These are phyloP conservation scores for Calonectria henricotiae DNA, from an alignment of 2,329 filamentous ascomycete genomes.

Conservation along the genomic window DNA sequence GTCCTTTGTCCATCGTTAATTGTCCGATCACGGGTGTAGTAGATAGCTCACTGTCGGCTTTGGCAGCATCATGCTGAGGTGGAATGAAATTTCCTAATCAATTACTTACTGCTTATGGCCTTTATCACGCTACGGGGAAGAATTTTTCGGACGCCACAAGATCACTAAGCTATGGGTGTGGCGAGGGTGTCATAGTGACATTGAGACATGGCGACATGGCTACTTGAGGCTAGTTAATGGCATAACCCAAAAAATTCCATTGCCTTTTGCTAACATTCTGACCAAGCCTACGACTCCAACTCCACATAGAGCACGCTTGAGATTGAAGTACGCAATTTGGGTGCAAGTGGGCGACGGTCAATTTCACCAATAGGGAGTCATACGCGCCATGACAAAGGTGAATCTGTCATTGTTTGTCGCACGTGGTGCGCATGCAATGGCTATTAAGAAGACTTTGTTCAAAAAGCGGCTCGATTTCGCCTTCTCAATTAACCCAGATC, in stretches of 20 bases:
- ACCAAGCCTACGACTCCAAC: slow-evolving; percentile 10
- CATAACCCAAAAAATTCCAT: background rate
- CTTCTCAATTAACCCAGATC: background rate
- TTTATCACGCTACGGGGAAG: slow-evolving; percentile 19
- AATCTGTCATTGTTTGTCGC: slow-evolving; percentile 35
- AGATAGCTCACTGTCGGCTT: slow-evolving; percentile 16
- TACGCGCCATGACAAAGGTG: slow-evolving; percentile 32
- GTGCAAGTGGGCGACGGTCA: background rate
- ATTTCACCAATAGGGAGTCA: background rate
- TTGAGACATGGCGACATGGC: background rate
- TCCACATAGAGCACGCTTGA: background rate
- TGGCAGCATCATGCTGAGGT: background rate
- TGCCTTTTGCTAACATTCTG: background rate
- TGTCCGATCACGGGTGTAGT: background rate
- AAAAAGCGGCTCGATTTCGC: background rate
- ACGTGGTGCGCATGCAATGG: slow-evolving; percentile 23
- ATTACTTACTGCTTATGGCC: background rate
- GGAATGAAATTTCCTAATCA: background rate
- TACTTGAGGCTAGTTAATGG: background rate
- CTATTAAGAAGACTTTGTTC: background rate
- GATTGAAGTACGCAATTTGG: slow-evolving; percentile 1
- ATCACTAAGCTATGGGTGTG: background rate
- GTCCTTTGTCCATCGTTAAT: slow-evolving; percentile 5
- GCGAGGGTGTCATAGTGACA: slow-evolving; percentile 1
- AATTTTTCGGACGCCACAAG: background rate